Conservation (phyloP, 2,329 filamentous ascomycete genomes). For the Venturia aucupariae region DNA sequence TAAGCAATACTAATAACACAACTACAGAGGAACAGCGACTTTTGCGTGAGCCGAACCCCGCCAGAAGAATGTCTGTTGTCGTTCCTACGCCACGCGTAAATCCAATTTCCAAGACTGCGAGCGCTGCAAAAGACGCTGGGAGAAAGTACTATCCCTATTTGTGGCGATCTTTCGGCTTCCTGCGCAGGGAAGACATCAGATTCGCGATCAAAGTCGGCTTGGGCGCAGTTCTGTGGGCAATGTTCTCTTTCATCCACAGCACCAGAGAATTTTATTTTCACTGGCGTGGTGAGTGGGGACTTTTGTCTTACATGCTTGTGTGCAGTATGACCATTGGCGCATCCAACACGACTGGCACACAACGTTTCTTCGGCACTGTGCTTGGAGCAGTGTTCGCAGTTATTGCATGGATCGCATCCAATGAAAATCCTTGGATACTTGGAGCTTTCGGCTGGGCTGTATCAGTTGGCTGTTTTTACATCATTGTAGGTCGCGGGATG, state of each 20-base stretch:
- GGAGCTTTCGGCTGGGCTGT: conserved; percentile 74
- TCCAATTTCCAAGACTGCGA: background rate
- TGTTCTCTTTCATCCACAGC: conserved; percentile 72
- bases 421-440: conserved; percentile 66
- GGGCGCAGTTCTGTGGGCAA: conserved; percentile 79
- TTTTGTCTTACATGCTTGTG: conserved; percentile 95
- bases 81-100: conserved; percentile 3
- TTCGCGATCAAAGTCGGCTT: conserved; percentile 92
- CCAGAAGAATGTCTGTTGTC: conserved; percentile 10
- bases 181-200: conserved; percentile 56
- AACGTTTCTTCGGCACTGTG: conserved; percentile 78
- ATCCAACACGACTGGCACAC: conserved; percentile 82
- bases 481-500: conserved; percentile 75
- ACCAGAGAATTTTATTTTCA: conserved; percentile 73
- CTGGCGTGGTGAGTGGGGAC: conserved; percentile 94
- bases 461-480: conserved; percentile 75
- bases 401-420: conserved; percentile 65
- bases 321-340: conserved; percentile 96
- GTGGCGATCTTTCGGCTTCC: conserved; percentile 46
- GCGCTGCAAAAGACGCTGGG: background rate
- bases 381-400: conserved; percentile 70
- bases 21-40: background rate
- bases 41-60: conserved; percentile 5
- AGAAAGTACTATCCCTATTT: conserved; percentile 22
- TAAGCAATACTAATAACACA: no score